Evolutionary conservation across 345 rosid genomes (phyloP).

Genomic region (Dovyalis caffra): DNA sequence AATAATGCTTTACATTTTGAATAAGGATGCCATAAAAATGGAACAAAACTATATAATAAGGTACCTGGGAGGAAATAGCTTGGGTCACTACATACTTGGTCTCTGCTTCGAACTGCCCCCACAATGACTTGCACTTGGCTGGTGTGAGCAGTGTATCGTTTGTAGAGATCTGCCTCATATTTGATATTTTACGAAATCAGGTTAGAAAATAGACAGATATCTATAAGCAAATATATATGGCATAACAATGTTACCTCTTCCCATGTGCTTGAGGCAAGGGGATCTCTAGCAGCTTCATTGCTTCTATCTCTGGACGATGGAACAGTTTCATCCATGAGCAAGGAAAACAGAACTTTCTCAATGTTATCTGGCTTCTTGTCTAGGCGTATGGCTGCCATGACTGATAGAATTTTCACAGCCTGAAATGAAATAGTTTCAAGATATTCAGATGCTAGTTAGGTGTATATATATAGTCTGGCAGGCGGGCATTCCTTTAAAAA

Average conservation of each 20-base stretch:
- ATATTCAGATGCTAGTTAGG: constrained; percentile 20
- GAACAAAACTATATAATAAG: neutral
- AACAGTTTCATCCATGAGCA: constrained; percentile 51
- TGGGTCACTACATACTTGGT: constrained; percentile 33
- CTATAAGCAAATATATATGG: neutral
- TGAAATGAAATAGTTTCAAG: constrained; percentile 28
- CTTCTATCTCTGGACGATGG: constrained; percentile 51
- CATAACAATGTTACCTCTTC: constrained; percentile 48
- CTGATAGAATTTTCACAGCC: constrained; percentile 58
- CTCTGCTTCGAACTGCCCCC: constrained; percentile 34
- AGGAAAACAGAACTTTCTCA: constrained; percentile 46
- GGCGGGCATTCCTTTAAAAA: constrained; percentile 8
- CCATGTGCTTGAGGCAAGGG: constrained; percentile 74
- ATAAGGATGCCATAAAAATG: neutral
- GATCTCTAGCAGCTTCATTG: constrained; percentile 42
- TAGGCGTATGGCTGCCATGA: no score
- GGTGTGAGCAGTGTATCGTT: constrained; percentile 33
- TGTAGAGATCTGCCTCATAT: constrained; percentile 44
- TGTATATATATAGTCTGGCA: neutral
- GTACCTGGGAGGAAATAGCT: constrained; percentile 74
- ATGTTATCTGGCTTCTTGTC: constrained; percentile 62
- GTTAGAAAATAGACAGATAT: neutral
- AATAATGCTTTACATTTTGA: neutral
- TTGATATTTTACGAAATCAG: constrained; percentile 9
- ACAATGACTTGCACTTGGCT: constrained; percentile 28